Percentiles rank a stretch among this genome's conserved stretches.
These are phyloP conservation scores for Camillea tinctor DNA, from an alignment of 2,329 filamentous ascomycete genomes.

Conservation along the genomic window DNA sequence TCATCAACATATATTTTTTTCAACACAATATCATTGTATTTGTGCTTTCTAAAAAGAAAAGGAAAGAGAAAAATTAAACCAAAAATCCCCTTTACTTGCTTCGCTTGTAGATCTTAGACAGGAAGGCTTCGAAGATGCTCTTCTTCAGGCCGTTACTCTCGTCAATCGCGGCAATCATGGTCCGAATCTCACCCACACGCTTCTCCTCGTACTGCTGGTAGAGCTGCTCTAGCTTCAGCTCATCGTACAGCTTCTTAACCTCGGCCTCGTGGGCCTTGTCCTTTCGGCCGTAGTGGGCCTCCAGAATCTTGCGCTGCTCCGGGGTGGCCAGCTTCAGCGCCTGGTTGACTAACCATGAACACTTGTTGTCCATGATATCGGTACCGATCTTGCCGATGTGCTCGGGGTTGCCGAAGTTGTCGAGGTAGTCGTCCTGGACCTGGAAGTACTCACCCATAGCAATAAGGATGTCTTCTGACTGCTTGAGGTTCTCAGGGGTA, in stretches of 20 bases:
- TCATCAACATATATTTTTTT: no score
- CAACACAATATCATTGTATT: no score
- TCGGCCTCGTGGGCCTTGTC: conserved; percentile 77
- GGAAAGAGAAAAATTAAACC: no score
- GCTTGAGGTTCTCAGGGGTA: conserved; percentile 83
- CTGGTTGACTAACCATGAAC: conserved; percentile 97
- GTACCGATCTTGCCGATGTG: conserved; percentile 98
- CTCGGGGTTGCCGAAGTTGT: conserved; percentile 91
- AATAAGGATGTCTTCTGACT: conserved; percentile 87
- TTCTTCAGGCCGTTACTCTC: conserved; percentile 89
- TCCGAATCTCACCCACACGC: conserved; percentile 72
- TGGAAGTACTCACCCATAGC: conserved; percentile 99
- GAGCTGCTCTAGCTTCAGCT: conserved; percentile 77
- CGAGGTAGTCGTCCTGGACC: conserved; percentile 97
- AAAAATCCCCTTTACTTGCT: conserved; percentile 79
- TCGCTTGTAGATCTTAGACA: conserved; percentile 97
- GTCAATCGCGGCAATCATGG: conserved; percentile 75
- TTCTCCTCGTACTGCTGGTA: conserved; percentile 92
- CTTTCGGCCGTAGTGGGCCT: conserved; percentile 93
- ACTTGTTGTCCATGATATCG: conserved; percentile 99
- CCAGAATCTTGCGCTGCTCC: conserved; percentile 83
- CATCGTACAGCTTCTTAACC: conserved; percentile 86
- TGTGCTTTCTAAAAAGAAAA: neutral
- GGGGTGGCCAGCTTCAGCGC: conserved; percentile 76
- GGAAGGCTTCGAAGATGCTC: conserved; percentile 83